Evolutionary conservation across 2,329 filamentous ascomycete species (phyloP).

Genomic region (Clonostachys chloroleuca): DNA sequence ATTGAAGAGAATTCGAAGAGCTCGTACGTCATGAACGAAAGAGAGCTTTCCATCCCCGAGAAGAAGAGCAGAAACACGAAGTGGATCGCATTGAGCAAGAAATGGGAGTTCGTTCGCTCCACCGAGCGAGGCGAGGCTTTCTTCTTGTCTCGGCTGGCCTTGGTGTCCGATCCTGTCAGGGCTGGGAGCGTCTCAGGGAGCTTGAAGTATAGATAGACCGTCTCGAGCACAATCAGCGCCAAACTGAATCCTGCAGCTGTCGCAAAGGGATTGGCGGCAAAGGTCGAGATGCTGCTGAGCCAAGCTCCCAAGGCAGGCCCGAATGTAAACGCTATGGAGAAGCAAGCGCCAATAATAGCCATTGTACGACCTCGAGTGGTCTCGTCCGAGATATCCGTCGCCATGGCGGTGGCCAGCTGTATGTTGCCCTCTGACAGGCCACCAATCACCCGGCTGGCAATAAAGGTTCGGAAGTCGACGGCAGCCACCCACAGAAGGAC

Average conservation of each 20-base stretch:
- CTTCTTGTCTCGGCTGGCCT: constrained; percentile 15
- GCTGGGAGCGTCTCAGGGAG: constrained; percentile 84
- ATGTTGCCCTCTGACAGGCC: constrained; percentile 96
- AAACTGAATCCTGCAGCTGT: constrained; percentile 87
- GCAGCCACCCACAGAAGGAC: constrained; percentile 93
- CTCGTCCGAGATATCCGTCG: constrained; percentile 90
- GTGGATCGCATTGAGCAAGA: constrained; percentile 79
- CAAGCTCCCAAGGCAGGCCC: constrained; percentile 89
- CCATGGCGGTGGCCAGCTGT: constrained; percentile 92
- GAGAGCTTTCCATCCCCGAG: constrained; percentile 95
- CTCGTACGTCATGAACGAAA: constrained; percentile 96
- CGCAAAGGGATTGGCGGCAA: constrained; percentile 89
- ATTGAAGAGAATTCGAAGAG: constrained; percentile 79
- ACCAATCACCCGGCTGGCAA: constrained; percentile 88
- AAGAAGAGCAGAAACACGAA: constrained; percentile 94
- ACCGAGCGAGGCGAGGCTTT: constrained; percentile 11
- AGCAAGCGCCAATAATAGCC: constrained; percentile 94
- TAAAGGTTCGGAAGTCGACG: constrained; percentile 90
- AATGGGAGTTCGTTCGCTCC: constrained; percentile 74
- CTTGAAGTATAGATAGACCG: constrained; percentile 75
- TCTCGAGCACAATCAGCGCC: constrained; percentile 80
- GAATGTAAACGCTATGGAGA: constrained; percentile 95
- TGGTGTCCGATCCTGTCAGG: constrained; percentile 28
- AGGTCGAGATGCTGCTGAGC: constrained; percentile 70
- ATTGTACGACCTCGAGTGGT: constrained; percentile 83